A percentile compares a stretch with the other conserved stretches of the same genome.
phyloP scores from a whole-genome alignment of 139 green algal species.

The Tetraselmis chui region DNA sequence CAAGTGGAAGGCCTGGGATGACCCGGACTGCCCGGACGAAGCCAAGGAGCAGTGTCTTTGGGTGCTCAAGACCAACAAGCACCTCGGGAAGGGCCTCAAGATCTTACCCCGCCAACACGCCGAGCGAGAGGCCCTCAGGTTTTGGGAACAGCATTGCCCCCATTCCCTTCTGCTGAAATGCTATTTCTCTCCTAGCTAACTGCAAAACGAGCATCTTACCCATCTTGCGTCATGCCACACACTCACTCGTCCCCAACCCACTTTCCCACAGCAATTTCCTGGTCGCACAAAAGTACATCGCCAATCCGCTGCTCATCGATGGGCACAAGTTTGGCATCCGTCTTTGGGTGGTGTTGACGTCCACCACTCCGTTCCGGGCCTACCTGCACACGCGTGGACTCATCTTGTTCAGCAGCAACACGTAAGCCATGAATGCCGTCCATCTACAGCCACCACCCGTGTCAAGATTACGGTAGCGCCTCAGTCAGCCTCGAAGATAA shows the following conservation, averaged over 20 bases:
- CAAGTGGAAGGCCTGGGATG: slow-evolving; percentile 22
- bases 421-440: slow-evolving; percentile 7
- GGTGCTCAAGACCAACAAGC: slow-evolving; percentile 63
- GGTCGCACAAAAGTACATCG: slow-evolving; percentile 50
- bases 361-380: slow-evolving; percentile 28
- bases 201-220: neutral
- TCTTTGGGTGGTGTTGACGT: slow-evolving; percentile 47
- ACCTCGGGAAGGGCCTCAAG: neutral
- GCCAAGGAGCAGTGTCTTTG: slow-evolving; percentile 21
- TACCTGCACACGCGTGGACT: slow-evolving; percentile 46
- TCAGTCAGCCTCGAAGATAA: neutral
- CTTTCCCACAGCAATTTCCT: slow-evolving; percentile 27
- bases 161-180: neutral
- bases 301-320: slow-evolving; percentile 19
- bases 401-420: slow-evolving; percentile 41
- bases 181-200: neutral
- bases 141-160: slow-evolving; percentile 2
- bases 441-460: neutral
- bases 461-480: neutral
- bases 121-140: neutral
- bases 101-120: neutral
- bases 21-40: neutral
- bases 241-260: slow-evolving; percentile 17
- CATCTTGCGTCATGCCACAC: slow-evolving; percentile 12
- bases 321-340: slow-evolving; percentile 53